Evolutionary conservation across 208 protist genomes (phyloP).

Genomic region (Angomonas ambiguus): DNA sequence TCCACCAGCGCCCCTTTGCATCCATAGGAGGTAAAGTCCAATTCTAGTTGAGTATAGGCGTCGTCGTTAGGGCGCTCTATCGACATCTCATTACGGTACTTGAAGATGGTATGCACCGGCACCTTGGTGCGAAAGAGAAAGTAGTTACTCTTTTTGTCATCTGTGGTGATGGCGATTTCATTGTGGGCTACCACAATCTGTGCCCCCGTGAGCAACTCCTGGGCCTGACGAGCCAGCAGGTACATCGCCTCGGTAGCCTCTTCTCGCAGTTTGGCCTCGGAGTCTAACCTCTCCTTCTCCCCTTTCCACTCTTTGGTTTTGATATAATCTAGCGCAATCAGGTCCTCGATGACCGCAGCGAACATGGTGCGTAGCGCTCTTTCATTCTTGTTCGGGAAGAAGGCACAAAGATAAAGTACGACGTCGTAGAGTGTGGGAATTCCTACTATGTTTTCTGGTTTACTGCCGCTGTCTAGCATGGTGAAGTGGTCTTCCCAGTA

Average conservation of each 20-base stretch:
- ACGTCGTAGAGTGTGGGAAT: slow-evolving; percentile 22
- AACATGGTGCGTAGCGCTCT: slow-evolving; percentile 21
- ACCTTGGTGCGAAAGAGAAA: slow-evolving; percentile 26
- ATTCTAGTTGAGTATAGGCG: slow-evolving; percentile 9
- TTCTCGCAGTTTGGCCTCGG: slow-evolving; percentile 19
- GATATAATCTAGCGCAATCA: slow-evolving; percentile 20
- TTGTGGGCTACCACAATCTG: neutral
- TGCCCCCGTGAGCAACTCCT: neutral
- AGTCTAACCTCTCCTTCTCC: slow-evolving; percentile 20
- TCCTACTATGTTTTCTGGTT: neutral
- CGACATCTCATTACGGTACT: slow-evolving; percentile 8
- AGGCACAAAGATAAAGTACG: slow-evolving; percentile 24
- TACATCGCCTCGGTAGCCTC: slow-evolving; percentile 3
- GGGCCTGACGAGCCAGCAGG: neutral
- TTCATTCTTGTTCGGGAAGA: slow-evolving; percentile 38
- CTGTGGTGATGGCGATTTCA: neutral
- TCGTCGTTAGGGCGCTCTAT: neutral
- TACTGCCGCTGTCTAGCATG: neutral
- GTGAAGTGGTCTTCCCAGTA: neutral
- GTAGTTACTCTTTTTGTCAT: neutral
- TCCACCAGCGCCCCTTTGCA: slow-evolving; percentile 34
- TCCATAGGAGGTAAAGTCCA: slow-evolving; percentile 7
- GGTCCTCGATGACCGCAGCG: slow-evolving; percentile 24
- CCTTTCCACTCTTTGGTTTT: slow-evolving; percentile 6
- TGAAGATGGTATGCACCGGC: slow-evolving; percentile 26